A percentile compares a stretch with the other conserved stretches of the same genome.
These are phyloP conservation scores for Umbelopsis isabellina DNA, from an alignment of 192 early-diverging fungal species.

Conservation along the genomic window DNA sequence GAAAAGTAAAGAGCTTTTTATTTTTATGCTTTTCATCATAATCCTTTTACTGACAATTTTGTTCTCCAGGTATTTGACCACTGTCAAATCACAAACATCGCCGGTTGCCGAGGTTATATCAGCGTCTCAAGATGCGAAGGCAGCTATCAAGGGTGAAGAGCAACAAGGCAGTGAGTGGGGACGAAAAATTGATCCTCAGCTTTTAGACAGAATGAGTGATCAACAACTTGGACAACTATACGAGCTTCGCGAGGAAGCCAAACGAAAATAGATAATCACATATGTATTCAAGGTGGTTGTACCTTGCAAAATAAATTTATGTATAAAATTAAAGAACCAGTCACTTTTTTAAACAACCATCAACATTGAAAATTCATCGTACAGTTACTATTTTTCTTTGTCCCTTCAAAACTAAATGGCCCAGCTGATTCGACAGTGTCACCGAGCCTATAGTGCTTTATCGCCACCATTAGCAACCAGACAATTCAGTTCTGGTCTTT, in stretches of 20 bases:
- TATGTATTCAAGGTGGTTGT: neutral
- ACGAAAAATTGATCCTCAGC: constrained; percentile 42
- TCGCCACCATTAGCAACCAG: neutral
- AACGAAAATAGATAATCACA: constrained; percentile 20
- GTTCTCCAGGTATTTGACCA: constrained; percentile 29
- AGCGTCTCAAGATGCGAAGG: constrained; percentile 1
- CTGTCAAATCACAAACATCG: constrained; percentile 26
- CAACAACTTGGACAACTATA: constrained; percentile 62
- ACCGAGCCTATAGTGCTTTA: neutral
- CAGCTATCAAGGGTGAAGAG: neutral
- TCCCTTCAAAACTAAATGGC: constrained; percentile 1
- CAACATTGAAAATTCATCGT: constrained; percentile 11
- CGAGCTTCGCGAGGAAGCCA: constrained; percentile 54
- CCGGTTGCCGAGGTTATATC: constrained; percentile 24
- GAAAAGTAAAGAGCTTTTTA: constrained; percentile 39
- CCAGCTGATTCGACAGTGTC: constrained; percentile 6
- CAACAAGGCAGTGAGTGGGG: constrained; percentile 30
- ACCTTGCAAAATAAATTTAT: neutral
- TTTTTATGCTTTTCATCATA: neutral
- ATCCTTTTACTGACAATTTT: neutral
- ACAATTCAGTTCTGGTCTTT: neutral
- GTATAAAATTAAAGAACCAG: neutral
- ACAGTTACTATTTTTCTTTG: constrained; percentile 2
- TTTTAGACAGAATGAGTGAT: constrained; percentile 58
- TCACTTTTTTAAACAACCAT: neutral